A percentile compares a stretch with the other conserved stretches of the same genome.
phyloP scores from a whole-genome alignment of 495 filamentous ascomycete genomes.

The Trichodelitschia bisporula region DNA sequence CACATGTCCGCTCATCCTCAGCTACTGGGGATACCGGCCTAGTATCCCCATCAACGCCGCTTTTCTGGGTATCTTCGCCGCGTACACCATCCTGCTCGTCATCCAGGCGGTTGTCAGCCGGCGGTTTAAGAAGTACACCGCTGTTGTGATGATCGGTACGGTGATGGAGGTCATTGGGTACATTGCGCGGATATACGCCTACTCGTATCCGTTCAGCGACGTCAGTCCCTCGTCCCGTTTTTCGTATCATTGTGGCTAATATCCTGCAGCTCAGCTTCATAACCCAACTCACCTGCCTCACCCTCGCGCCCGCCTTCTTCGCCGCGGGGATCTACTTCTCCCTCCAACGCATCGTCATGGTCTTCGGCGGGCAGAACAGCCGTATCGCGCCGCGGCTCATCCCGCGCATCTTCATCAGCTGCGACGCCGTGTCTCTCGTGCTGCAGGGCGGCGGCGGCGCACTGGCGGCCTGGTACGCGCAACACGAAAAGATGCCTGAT shows the following conservation, averaged over 20 bases:
- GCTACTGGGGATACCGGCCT: constrained; percentile 3
- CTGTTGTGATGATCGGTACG: constrained; percentile 19
- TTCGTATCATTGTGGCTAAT: too few species aligned
- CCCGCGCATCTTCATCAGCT: constrained; percentile 26
- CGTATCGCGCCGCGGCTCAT: constrained; percentile 25
- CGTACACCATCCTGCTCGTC: constrained; percentile 2
- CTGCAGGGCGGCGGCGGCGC: constrained; percentile 29
- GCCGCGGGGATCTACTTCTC: constrained; percentile 34
- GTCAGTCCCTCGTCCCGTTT: too few species aligned
- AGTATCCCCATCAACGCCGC: constrained; percentile 2
- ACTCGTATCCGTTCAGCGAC: constrained; percentile 17
- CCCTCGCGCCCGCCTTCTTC: constrained; percentile 29
- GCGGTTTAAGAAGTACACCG: constrained; percentile 15
- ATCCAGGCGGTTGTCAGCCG: constrained; percentile 6
- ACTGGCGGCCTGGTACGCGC: constrained; percentile 11
- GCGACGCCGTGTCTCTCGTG: constrained; percentile 23
- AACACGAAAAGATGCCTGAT: constrained; percentile 4
- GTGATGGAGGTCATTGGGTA: constrained; percentile 18
- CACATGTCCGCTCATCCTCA: constrained; percentile 1
- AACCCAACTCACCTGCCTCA: constrained; percentile 23
- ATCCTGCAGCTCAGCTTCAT: constrained; percentile 8
- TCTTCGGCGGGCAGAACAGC: constrained; percentile 21
- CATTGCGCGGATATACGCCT: constrained; percentile 18
- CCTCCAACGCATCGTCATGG: constrained; percentile 20
- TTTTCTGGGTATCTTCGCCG: constrained; percentile 1